phyloP scores from a whole-genome alignment of 169 alveolate genomes.

The Plasmodium ovale region DNA sequence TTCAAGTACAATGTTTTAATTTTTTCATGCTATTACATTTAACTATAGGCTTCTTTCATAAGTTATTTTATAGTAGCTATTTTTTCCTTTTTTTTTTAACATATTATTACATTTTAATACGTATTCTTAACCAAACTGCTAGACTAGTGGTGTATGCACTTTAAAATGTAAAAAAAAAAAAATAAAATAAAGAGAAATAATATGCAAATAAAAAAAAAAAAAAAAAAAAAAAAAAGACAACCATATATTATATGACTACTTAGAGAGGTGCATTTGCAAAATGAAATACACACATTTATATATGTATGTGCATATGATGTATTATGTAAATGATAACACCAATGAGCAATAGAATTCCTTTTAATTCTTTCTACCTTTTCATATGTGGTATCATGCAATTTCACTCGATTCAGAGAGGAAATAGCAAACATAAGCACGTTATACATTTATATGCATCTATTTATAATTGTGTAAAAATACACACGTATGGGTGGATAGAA shows the following conservation, averaged over 20 bases:
- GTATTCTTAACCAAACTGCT: not conserved
- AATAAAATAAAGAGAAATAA: too few relatives aligned
- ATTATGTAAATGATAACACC: too few relatives aligned
- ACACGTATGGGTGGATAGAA: too few relatives aligned
- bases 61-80: not conserved
- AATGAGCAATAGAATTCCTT: too few relatives aligned
- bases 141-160: not conserved
- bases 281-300: not conserved
- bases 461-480: too few relatives aligned
- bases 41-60: not conserved
- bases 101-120: not conserved
- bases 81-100: not conserved
- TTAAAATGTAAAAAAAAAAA: too few relatives aligned
- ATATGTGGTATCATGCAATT: too few relatives aligned
- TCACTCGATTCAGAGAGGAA: too few relatives aligned
- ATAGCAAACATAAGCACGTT: too few relatives aligned
- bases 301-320: too few relatives aligned
- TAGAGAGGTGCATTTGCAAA: not conserved
- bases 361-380: too few relatives aligned
- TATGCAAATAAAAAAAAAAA: not conserved
- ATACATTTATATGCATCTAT: too few relatives aligned
- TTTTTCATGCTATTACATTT: not conserved
- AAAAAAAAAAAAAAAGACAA: conserved; percentile 15
- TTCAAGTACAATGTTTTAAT: not conserved
- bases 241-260: not conserved